Conservation (phyloP, 352 stramenopile species). For the Globisporangium takayamanum region DNA sequence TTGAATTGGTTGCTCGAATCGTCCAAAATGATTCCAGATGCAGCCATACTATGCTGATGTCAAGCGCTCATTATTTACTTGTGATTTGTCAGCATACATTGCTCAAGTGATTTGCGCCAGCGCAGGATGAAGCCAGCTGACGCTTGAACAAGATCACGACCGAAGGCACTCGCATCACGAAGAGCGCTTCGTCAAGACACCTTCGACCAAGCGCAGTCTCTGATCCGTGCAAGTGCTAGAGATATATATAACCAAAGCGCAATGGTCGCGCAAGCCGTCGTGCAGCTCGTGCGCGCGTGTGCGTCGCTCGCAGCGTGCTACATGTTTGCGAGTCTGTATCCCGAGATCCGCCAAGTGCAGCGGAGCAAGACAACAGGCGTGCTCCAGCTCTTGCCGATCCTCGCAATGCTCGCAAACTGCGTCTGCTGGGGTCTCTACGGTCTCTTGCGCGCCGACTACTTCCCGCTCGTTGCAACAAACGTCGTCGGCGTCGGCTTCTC, state of each 20-base stretch:
- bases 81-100: no score
- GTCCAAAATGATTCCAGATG: no score
- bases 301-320: conserved; percentile 36
- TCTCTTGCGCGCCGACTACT: conserved; percentile 37
- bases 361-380: conserved; percentile 14
- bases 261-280: conserved; percentile 19
- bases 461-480: conserved; percentile 50
- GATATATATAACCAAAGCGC: background rate
- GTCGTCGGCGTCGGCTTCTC: conserved; percentile 33
- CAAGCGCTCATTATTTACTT: no score
- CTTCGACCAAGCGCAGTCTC: no score
- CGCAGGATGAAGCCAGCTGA: no score
- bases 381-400: conserved; percentile 27
- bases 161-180: no score
- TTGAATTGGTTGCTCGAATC: background rate
- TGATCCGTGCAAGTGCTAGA: background rate
- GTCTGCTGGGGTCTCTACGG: conserved; percentile 51
- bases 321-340: conserved; percentile 43
- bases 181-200: background rate
- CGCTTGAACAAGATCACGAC: no score
- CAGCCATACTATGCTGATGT: no score
- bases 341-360: conserved; percentile 30
- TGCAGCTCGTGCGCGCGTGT: conserved; percentile 28
- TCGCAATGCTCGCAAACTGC: conserved; percentile 64
- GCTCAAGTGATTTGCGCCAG: no score